Evolutionary conservation across 192 early-diverging fungal species (phyloP).

Genomic region (Umbelopsis sp.): DNA sequence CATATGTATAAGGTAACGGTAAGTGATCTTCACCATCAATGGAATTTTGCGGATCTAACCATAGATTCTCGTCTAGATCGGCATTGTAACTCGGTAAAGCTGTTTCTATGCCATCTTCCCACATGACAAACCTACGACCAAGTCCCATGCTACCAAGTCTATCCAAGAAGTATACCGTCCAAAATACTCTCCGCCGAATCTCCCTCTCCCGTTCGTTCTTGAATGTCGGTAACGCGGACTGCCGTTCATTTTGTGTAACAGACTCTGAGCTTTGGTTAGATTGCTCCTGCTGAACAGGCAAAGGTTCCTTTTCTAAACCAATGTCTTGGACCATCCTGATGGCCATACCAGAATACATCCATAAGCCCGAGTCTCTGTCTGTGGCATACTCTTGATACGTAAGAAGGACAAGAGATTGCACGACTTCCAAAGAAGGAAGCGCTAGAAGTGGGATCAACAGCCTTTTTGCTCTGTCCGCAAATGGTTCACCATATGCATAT

Average conservation of each 20-base stretch:
- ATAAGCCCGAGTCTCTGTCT: conserved; percentile 6
- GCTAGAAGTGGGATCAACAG: conserved; percentile 5
- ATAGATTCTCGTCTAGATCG: not conserved
- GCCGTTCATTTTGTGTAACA: not conserved
- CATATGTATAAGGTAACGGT: conserved; percentile 4
- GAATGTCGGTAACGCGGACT: not conserved
- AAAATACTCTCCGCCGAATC: conserved; percentile 12
- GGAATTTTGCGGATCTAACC: not conserved
- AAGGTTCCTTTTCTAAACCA: conserved; percentile 4
- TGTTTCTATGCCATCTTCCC: conserved; percentile 1
- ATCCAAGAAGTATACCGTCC: conserved; percentile 9
- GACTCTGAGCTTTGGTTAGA: not conserved
- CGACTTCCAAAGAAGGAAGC: conserved; percentile 2
- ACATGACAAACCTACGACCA: conserved; percentile 13
- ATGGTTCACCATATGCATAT: conserved; percentile 17
- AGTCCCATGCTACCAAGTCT: not conserved
- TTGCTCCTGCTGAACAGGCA: not conserved
- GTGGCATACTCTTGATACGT: conserved; percentile 9
- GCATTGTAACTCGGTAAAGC: conserved; percentile 10
- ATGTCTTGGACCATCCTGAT: conserved; percentile 11
- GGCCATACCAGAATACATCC: conserved; percentile 18
- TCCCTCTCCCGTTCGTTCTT: conserved; percentile 10
- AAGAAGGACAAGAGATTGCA: conserved; percentile 4
- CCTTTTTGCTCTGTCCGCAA: conserved; percentile 11
- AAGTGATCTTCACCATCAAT: not conserved